A percentile compares a stretch with the other conserved stretches of the same genome.
Conservation (phyloP, 139 green algal genomes). For the Haematococcus sp. region DNA sequence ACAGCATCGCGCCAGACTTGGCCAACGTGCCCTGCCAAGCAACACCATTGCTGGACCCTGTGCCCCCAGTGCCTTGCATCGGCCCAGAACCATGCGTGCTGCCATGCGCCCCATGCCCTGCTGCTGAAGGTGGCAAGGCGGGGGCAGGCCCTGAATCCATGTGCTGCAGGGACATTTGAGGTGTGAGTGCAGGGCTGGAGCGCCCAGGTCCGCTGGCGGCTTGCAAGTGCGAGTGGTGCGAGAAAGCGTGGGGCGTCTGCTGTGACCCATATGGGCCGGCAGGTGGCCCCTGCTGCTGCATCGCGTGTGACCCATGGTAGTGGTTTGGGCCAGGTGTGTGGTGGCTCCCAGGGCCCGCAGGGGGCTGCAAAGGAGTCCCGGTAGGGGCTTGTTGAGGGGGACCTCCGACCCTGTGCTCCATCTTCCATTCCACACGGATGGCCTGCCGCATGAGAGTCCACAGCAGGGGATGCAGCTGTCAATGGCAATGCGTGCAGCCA, state of each 20-base stretch:
- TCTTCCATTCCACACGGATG: constrained; percentile 9
- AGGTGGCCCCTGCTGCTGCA: no score
- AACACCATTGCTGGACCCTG: neutral
- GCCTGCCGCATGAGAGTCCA: neutral
- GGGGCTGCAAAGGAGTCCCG: neutral
- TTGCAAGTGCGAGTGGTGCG: no score
- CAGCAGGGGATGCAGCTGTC: no score
- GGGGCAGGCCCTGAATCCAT: neutral
- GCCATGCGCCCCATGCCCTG: neutral
- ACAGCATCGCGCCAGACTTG: constrained; percentile 19
- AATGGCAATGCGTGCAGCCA: no score
- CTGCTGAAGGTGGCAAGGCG: no score
- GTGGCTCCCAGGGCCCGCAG: no score
- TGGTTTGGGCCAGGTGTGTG: no score
- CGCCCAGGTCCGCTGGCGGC: neutral
- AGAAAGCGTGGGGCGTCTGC: no score
- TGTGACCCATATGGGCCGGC: no score
- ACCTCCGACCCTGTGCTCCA: neutral
- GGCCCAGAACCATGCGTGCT: neutral
- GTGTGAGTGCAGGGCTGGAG: neutral
- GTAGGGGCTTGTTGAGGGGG: neutral
- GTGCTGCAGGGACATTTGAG: neutral
- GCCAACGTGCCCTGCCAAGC: constrained; percentile 29
- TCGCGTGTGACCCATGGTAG: no score
- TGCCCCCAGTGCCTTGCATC: no score